These are phyloP conservation scores for Exophiala mesophila DNA, from an alignment of 2,329 filamentous ascomycete genomes.

Conservation along the genomic window DNA sequence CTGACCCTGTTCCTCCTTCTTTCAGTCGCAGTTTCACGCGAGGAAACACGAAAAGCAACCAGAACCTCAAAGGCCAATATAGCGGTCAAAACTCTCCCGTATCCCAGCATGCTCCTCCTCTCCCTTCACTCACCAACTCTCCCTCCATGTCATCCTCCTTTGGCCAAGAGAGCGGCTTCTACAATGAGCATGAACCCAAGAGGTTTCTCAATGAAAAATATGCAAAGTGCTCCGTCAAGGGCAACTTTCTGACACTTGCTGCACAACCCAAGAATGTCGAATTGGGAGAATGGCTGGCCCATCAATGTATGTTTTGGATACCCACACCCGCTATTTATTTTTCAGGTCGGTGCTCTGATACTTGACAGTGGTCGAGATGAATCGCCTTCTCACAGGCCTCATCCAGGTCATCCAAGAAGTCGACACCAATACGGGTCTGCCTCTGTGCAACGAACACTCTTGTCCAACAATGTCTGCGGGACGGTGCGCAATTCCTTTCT, in stretches of 20 bases:
- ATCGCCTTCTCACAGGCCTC: slow-evolving; percentile 82
- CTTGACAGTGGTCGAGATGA: slow-evolving; percentile 80
- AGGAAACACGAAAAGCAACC: slow-evolving; percentile 41
- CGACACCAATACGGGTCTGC: slow-evolving; percentile 66
- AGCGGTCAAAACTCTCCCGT: slow-evolving; percentile 30
- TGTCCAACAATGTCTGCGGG: slow-evolving; percentile 95
- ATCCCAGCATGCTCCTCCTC: slow-evolving; percentile 30
- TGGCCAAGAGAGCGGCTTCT: slow-evolving; percentile 31
- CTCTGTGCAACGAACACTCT: slow-evolving; percentile 75
- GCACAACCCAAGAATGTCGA: slow-evolving; percentile 90
- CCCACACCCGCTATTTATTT: neutral
- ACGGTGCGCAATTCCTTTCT: slow-evolving; percentile 47
- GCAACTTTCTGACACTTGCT: slow-evolving; percentile 94
- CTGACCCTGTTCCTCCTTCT: slow-evolving; percentile 23
- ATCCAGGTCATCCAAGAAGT: slow-evolving; percentile 82
- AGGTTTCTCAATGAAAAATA: slow-evolving; percentile 51
- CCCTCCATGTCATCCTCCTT: slow-evolving; percentile 37
- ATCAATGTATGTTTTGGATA: slow-evolving; percentile 66
- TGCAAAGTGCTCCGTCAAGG: slow-evolving; percentile 85
- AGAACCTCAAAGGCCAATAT: slow-evolving; percentile 33
- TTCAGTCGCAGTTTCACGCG: slow-evolving; percentile 46
- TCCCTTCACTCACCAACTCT: slow-evolving; percentile 35
- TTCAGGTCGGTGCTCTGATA: slow-evolving; percentile 8
- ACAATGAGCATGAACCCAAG: slow-evolving; percentile 42
- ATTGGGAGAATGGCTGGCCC: slow-evolving; percentile 90